phyloP scores from a whole-genome alignment of 2,329 filamentous ascomycete species.

The Xylaria sp. region DNA sequence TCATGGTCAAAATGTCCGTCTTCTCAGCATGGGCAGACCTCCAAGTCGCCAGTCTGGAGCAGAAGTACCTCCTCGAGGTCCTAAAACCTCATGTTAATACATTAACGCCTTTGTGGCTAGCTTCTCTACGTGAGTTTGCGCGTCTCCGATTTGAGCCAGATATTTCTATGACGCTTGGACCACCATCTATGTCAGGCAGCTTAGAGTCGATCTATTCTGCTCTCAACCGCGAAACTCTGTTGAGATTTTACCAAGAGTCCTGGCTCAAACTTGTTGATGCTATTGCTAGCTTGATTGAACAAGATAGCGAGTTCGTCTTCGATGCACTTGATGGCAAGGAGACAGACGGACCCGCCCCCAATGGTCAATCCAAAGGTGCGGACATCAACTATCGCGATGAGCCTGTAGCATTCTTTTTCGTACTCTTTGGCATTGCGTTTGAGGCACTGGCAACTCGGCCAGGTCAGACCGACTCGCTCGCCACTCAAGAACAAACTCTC shows the following conservation, averaged over 20 bases:
- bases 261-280: conserved; percentile 98
- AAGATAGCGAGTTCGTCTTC: conserved; percentile 97
- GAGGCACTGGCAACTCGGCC: conserved; percentile 91
- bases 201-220: conserved; percentile 95
- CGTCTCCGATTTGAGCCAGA: conserved; percentile 95
- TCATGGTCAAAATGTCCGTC: conserved; percentile 98
- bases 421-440: conserved; percentile 95
- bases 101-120: conserved; percentile 92
- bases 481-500: conserved; percentile 80
- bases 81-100: conserved; percentile 90
- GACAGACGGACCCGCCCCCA: conserved; percentile 58
- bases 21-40: conserved; percentile 98
- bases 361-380: conserved; percentile 68
- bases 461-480: conserved; percentile 71
- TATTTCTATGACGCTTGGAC: conserved; percentile 89
- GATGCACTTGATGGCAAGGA: conserved; percentile 92
- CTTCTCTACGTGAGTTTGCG: conserved; percentile 92
- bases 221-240: conserved; percentile 89
- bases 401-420: conserved; percentile 98
- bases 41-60: conserved; percentile 93
- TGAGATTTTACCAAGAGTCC: conserved; percentile 96
- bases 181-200: conserved; percentile 83
- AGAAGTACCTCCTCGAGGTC: conserved; percentile 88
- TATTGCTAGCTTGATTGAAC: conserved; percentile 95
- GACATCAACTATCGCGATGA: conserved; percentile 99